Base-by-base conservation (phyloP, 1,139 yeast species). In the Magnusiomyces tetraspermus region DNA sequence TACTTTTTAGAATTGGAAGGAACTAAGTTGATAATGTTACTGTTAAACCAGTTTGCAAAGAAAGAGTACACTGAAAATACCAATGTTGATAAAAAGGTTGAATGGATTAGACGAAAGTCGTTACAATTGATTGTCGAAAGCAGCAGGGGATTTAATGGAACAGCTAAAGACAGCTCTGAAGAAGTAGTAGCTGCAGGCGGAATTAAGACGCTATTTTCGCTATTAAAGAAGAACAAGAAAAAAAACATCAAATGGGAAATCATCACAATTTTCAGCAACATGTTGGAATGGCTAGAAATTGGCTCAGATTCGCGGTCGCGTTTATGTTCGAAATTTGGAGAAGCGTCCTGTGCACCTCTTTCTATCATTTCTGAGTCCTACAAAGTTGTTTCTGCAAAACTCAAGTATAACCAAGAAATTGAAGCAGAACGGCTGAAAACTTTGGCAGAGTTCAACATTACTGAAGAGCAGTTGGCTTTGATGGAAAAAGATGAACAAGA, bases 1-100 rank as follows among this genome's bases (percentile, higher is more conserved):
- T 51, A 51, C 33, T 64, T 68, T 48, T 49, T 63, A 3, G 62
- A 64, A 26, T 56, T 55, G 17, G 72, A 68, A 49, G 72, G 72
- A 4, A 55, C 65, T 13, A 71, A 67, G 42, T 58, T 69, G n/a
- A 56, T 63, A 13, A 45, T 68, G 33, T 37, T 63, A 23, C 19
- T 17, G 19, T 21, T 46, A 3, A 28, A 49, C 37, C 15, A 49
- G 23, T 15, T 17, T 33, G 28, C 19, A 24, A 23, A n/a, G 24
- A 13, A n/a, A 24, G 30, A 28, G 22, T 15, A 38, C 15, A 21
- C 19, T 19, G 46, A 26, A 11, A 28, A 10, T n/a, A 6, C 31
- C 3, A 23, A 28, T 15, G 22, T 17, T 10, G 46, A 36, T 15
- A 61, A 41, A 50, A 60, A 52, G 49, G 52, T 52, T 48, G 51